These are phyloP conservation scores for Aspergillus niger DNA, from an alignment of 2,329 filamentous ascomycete species.

Conservation along the genomic window DNA sequence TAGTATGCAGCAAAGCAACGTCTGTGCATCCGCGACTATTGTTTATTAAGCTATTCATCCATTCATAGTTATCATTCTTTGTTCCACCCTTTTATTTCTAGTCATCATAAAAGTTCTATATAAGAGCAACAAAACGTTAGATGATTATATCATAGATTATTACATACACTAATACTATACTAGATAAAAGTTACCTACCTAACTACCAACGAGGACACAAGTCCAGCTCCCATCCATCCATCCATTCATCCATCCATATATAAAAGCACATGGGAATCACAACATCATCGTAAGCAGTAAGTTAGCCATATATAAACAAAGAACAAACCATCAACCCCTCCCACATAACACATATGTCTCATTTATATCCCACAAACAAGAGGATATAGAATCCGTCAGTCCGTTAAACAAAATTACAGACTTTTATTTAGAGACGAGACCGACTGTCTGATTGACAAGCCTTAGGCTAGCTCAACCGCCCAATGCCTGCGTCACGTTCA, in stretches of 20 bases:
- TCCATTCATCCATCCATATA: not conserved
- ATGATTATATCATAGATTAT: not conserved
- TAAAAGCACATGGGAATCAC: not conserved
- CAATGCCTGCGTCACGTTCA: conserved; percentile 40
- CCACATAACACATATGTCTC: not conserved
- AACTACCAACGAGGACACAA: too few species aligned
- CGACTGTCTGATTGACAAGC: too few species aligned
- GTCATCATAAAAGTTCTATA: too few species aligned
- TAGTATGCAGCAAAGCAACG: not conserved
- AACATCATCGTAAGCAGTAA: not conserved
- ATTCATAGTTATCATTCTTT: not conserved
- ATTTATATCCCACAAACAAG: not conserved
- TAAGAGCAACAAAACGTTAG: not conserved
- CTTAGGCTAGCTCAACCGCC: not conserved
- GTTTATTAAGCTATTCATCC: not conserved
- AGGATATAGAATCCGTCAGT: not conserved
- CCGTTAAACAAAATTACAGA: too few species aligned
- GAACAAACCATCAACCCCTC: not conserved
- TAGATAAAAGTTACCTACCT: too few species aligned
- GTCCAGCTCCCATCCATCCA: not conserved
- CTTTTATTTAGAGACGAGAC: too few species aligned
- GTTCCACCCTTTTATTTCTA: not conserved
- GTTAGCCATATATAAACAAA: not conserved
- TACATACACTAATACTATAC: not conserved
- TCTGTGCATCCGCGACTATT: not conserved